phyloP scores from a whole-genome alignment of 1,139 yeast species.

The Lipomyces yarrowii region DNA sequence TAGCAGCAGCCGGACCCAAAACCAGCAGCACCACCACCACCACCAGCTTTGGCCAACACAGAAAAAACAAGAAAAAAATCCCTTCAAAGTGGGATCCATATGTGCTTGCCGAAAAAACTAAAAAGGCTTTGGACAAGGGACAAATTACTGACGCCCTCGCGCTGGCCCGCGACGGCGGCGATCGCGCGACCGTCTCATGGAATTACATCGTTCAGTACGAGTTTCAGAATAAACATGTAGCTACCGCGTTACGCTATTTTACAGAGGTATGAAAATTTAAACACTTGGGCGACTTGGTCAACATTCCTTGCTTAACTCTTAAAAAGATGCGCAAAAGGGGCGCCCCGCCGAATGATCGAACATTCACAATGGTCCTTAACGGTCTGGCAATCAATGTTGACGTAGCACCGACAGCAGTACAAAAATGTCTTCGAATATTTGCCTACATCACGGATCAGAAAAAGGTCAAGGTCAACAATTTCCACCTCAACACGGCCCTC shows the following conservation, averaged over 20 bases:
- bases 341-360: constrained; percentile 23
- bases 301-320: neutral
- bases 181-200: constrained; percentile 22
- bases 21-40: neutral
- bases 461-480: constrained; percentile 2
- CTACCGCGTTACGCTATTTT: constrained; percentile 15
- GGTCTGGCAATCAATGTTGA: constrained; percentile 26
- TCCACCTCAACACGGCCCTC: constrained; percentile 25
- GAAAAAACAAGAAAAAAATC: neutral
- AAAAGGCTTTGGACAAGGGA: neutral
- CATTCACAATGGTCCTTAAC: constrained; percentile 26
- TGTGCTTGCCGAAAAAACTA: constrained; percentile 7
- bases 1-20: neutral
- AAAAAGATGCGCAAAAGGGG: constrained; percentile 27
- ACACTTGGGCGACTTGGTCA: neutral
- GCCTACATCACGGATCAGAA: constrained; percentile 11
- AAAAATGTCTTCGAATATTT: constrained; percentile 8
- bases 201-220: constrained; percentile 15
- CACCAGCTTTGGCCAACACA: neutral
- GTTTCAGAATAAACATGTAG: constrained; percentile 10
- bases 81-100: constrained; percentile 11
- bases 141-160: constrained; percentile 9
- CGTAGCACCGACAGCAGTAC: constrained; percentile 14
- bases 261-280: constrained; percentile 11
- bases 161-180: constrained; percentile 11